A percentile compares a stretch with the other conserved stretches of the same genome.
Conservation (phyloP, 164 flowering plant genomes). For the Kalanchoe fedtschenkoi region DNA sequence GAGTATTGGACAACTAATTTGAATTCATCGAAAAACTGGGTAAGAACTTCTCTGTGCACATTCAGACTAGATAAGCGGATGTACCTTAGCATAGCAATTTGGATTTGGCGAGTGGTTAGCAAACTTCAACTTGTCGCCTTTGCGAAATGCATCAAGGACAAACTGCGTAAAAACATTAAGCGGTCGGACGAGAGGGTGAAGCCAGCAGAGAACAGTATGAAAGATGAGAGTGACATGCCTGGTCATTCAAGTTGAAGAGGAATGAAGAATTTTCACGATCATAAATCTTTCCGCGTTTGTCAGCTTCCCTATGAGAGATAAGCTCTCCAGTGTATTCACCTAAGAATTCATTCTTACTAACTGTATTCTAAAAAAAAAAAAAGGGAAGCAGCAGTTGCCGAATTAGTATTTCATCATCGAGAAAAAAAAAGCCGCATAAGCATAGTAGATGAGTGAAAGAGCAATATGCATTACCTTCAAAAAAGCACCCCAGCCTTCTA, state of each 20-base stretch:
- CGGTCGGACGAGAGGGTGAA: neutral
- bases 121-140: constrained; percentile 94
- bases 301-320: constrained; percentile 96
- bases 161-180: constrained; percentile 37
- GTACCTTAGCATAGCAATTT: constrained; percentile 97
- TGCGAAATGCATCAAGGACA: constrained; percentile 95
- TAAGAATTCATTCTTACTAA: constrained; percentile 83
- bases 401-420: neutral
- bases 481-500: constrained; percentile 99
- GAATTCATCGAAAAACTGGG: no score
- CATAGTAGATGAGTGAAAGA: neutral
- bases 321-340: constrained; percentile 99
- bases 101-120: constrained; percentile 99
- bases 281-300: constrained; percentile 97
- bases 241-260: constrained; percentile 95
- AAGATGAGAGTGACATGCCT: constrained; percentile 28
- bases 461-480: constrained; percentile 50
- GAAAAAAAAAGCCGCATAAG: neutral
- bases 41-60: no score
- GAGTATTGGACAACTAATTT: neutral
- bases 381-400: constrained; percentile 6
- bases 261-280: constrained; percentile 97
- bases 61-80: neutral
- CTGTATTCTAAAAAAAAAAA: constrained; percentile 62
- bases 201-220: neutral